These are phyloP conservation scores for Pichia sp. DNA, from an alignment of 1,139 yeast species.

Conservation along the genomic window DNA sequence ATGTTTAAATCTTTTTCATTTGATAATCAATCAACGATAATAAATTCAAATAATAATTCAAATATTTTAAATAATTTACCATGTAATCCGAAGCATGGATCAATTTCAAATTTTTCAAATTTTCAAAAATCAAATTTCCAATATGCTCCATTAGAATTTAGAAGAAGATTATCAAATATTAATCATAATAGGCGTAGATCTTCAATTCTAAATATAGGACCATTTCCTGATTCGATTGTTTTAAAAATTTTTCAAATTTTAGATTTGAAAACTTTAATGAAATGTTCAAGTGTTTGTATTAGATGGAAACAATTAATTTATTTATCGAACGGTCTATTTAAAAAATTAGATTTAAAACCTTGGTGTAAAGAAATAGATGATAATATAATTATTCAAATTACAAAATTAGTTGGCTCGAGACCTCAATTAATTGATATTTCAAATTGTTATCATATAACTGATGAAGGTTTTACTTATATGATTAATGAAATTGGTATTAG, in stretches of 20 bases:
- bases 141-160: constrained; percentile 48
- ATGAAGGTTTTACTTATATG: constrained; percentile 65
- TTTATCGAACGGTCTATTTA: constrained; percentile 47
- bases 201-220: constrained; percentile 49
- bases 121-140: constrained; percentile 31
- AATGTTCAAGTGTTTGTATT: constrained; percentile 46
- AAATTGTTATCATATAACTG: constrained; percentile 71
- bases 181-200: constrained; percentile 45
- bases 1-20: constrained; percentile 13
- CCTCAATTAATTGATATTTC: constrained; percentile 58
- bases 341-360: constrained; percentile 47
- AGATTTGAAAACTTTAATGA: constrained; percentile 53
- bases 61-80: not conserved
- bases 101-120: constrained; percentile 22
- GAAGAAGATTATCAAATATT: constrained; percentile 38
- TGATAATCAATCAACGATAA: not conserved
- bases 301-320: constrained; percentile 66
- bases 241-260: constrained; percentile 47
- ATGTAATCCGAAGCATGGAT: constrained; percentile 23
- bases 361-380: constrained; percentile 61
- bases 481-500: constrained; percentile 65
- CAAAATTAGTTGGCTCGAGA: constrained; percentile 65
- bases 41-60: not conserved
- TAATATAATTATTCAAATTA: constrained; percentile 47
- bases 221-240: constrained; percentile 53